Conservation (phyloP, 345 rosid genomes). For the Aquilaria malaccensis region DNA sequence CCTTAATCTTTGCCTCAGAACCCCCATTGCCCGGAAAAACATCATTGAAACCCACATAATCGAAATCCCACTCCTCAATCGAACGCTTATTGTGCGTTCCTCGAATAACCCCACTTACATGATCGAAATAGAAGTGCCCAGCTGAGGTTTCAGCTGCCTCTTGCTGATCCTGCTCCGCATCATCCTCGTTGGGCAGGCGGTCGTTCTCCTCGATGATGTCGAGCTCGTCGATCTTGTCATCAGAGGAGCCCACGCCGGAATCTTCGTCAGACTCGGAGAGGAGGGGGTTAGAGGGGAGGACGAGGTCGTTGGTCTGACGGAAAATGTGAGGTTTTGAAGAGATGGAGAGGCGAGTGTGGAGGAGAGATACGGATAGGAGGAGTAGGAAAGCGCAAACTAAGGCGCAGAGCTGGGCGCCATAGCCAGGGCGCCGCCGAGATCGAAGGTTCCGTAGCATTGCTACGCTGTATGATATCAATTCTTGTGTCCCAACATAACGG, state of each 20-base stretch:
- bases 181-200: constrained; percentile 13
- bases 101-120: constrained; percentile 49
- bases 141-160: constrained; percentile 22
- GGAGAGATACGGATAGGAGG: constrained; percentile 77
- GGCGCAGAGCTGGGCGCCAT: constrained; percentile 73
- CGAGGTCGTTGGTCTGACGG: constrained; percentile 25
- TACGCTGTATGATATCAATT: no score
- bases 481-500: no score
- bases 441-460: constrained; percentile 39
- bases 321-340: constrained; percentile 29
- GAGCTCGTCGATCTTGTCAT: constrained; percentile 74
- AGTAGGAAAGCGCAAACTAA: constrained; percentile 68
- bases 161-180: constrained; percentile 35
- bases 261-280: constrained; percentile 51
- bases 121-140: constrained; percentile 66
- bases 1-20: constrained; percentile 26
- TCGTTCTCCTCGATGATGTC: constrained; percentile 55
- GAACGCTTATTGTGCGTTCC: constrained; percentile 55
- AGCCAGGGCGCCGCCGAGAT: constrained; percentile 78
- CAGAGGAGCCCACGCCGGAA: constrained; percentile 19
- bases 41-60: constrained; percentile 33
- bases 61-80: constrained; percentile 88
- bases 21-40: constrained; percentile 9
- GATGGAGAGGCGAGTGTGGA: constrained; percentile 72
- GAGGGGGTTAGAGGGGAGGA: constrained; percentile 30